Conservation (phyloP, 306 rosid genomes). For the Ormosia emarginata region DNA sequence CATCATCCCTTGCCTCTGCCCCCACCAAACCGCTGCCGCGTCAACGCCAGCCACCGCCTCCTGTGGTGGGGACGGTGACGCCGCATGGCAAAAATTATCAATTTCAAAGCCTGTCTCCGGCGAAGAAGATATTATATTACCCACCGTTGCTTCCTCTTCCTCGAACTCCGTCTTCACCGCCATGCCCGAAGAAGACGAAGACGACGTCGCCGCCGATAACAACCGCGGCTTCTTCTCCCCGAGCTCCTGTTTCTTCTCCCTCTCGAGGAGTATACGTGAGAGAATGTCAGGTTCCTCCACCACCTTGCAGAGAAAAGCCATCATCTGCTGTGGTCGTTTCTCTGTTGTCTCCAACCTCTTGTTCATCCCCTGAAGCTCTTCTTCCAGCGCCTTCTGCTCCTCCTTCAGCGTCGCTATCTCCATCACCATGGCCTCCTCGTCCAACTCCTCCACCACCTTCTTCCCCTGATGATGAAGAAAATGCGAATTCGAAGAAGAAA, state of each 20-base stretch:
- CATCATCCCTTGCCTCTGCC: neutral
- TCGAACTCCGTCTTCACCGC: slow-evolving; percentile 48
- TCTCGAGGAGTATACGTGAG: slow-evolving; percentile 45
- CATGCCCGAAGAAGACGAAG: slow-evolving; percentile 41
- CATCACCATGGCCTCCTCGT: slow-evolving; percentile 50
- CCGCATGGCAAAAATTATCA: slow-evolving; percentile 19
- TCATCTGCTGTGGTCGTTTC: slow-evolving; percentile 81
- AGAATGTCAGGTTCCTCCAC: slow-evolving; percentile 74
- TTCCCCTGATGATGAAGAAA: neutral
- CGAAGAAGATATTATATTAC: slow-evolving; percentile 30
- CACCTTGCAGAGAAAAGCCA: slow-evolving; percentile 65
- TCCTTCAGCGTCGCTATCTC: slow-evolving; percentile 68
- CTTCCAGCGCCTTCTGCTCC: slow-evolving; percentile 66
- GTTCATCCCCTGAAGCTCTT: slow-evolving; percentile 65
- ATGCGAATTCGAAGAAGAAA: neutral
- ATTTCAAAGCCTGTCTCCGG: slow-evolving; percentile 50
- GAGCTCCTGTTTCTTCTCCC: slow-evolving; percentile 14
- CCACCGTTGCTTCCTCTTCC: slow-evolving; percentile 36
- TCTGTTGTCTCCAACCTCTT: slow-evolving; percentile 71
- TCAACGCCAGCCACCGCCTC: neutral
- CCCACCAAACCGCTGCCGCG: slow-evolving; percentile 28
- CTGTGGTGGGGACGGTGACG: slow-evolving; percentile 20
- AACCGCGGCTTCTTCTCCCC: slow-evolving; percentile 48
- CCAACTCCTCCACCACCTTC: slow-evolving; percentile 34
- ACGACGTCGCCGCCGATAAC: slow-evolving; percentile 34